Base-by-base conservation (phyloP, 495 filamentous ascomycete genomes). In the Trichoderma parareesei region DNA sequence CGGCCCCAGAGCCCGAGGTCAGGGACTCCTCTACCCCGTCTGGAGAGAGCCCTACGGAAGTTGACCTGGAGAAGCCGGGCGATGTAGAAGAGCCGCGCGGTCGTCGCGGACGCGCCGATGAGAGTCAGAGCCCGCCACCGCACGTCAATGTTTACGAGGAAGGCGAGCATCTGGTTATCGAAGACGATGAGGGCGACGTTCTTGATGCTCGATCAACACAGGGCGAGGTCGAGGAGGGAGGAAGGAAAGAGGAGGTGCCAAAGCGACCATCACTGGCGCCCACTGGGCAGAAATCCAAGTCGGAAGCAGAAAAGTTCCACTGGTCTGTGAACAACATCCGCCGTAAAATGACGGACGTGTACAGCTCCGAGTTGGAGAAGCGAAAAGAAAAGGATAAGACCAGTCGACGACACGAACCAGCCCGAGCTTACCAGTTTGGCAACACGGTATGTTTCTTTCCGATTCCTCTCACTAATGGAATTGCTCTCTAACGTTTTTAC, bases 391-490 rank as follows among this genome's bases (percentile, higher is more conserved):
- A 87, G 67, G 76, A 82, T 46, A 76, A 79, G 42, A 69, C 72
- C 38, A 67, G 75, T n/a, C 71, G 77, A 35, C 76, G 74, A 64
- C 75, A 81, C 65, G 78, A 79, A 61, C 80, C 94, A 5, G 95
- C 95, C 11, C 84, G 90, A 70, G 95, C 95, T 4, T 99, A 96
- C 70, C 92, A 96, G 69, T 97, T 93, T 69, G 95, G 93, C 55
- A 94, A 91, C 68, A 96, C 92, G 27, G 82, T 84, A 82, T 67
- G 73, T 71, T 14, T 62, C 27, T 38, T 13, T 10, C 27, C 16
- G 4, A 46, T 38, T 53, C 27, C 48, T 5, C 43, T 27, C 62
- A 14, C 3, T 11, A 10, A 11, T 11, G 8, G 16, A 5, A 11
- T 0, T 38, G 5, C 61, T 35, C 59, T 38, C 71, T 75, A 67